A percentile compares a stretch with the other conserved stretches of the same genome.
Evolutionary conservation across 148 eudicot species (phyloP).

Genomic region (Rhododendron kiyosumense): DNA sequence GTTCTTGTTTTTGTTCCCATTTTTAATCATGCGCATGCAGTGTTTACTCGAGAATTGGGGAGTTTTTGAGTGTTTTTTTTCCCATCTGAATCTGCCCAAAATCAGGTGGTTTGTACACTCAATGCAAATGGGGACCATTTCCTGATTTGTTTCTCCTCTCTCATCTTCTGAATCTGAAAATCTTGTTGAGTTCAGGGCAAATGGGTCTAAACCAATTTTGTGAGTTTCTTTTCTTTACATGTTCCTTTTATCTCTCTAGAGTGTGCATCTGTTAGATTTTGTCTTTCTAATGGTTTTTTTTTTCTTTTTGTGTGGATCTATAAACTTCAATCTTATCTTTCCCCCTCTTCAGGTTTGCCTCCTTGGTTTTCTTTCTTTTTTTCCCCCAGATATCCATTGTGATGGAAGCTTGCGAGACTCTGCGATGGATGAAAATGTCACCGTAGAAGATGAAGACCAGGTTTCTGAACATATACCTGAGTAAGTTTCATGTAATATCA

Average conservation of each 20-base stretch:
- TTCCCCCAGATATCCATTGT: neutral
- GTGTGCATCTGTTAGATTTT: neutral
- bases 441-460: neutral
- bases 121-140: neutral
- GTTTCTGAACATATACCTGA: neutral
- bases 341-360: neutral
- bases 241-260: neutral
- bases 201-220: neutral
- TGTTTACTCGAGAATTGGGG: conserved; percentile 5
- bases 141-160: neutral
- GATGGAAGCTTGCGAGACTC: neutral
- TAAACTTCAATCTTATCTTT: too few species aligned
- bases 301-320: neutral
- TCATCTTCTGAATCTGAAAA: neutral
- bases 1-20: neutral
- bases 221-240: neutral
- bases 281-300: neutral
- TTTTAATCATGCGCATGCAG: conserved; percentile 27
- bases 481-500: neutral
- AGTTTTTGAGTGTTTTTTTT: neutral
- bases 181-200: neutral
- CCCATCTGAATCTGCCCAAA: neutral
- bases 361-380: too few species aligned
- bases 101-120: neutral
- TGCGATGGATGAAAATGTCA: neutral